These are phyloP conservation scores for Dovyalis caffra DNA, from an alignment of 345 rosid species.

Conservation along the genomic window DNA sequence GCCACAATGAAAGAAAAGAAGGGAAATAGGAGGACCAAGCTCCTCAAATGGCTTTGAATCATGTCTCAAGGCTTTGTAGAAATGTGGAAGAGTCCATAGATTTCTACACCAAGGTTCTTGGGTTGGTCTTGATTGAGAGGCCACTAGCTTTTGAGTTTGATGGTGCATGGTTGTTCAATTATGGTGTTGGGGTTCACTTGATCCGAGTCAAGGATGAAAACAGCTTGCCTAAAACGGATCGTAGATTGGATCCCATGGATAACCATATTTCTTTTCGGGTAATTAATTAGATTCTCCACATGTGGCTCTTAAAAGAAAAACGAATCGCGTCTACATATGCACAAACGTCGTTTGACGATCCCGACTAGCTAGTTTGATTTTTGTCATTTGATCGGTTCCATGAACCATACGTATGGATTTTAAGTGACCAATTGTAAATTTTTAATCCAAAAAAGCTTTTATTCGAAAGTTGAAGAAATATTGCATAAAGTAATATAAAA, in stretches of 20 bases:
- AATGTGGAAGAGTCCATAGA: constrained; percentile 47
- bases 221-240: constrained; percentile 34
- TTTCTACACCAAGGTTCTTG: constrained; percentile 63
- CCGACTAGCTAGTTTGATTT: too few species aligned
- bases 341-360: too few species aligned
- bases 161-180: constrained; percentile 76
- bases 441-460: too few species aligned
- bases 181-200: constrained; percentile 68
- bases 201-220: constrained; percentile 49
- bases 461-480: too few species aligned
- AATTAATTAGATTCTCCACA: not conserved
- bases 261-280: constrained; percentile 75
- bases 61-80: constrained; percentile 65
- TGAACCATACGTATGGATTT: too few species aligned
- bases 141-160: constrained; percentile 49
- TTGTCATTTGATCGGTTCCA: too few species aligned
- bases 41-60: constrained; percentile 66
- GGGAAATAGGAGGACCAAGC: constrained; percentile 7
- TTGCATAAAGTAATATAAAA: too few species aligned
- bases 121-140: constrained; percentile 54
- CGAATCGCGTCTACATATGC: too few species aligned
- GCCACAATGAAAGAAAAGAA: not conserved
- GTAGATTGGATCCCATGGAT: constrained; percentile 54
- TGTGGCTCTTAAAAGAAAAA: too few species aligned
- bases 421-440: too few species aligned